A percentile compares a stretch with the other conserved stretches of the same genome.
phyloP scores from a whole-genome alignment of 768 basidiomycete genomes.

The Tricholoma terreum region DNA sequence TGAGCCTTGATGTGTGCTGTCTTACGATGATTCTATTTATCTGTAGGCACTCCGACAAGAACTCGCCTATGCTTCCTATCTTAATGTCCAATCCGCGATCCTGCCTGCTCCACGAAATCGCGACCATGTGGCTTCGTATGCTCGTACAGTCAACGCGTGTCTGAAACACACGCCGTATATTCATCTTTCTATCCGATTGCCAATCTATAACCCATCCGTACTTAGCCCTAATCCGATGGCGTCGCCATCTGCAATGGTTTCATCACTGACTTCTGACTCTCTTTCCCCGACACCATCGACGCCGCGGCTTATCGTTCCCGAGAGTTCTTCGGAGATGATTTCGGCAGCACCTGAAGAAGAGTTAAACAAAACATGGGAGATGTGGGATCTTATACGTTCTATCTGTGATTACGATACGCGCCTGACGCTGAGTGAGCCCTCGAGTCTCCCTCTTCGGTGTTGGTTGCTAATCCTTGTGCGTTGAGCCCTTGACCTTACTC shows the following conservation, averaged over 20 bases:
- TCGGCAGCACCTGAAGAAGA: constrained; percentile 48
- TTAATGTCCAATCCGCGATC: constrained; percentile 81
- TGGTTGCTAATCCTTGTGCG: constrained; percentile 5
- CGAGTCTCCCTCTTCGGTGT: neutral
- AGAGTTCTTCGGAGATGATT: constrained; percentile 26
- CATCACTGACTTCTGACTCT: neutral
- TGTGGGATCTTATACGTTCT: constrained; percentile 94
- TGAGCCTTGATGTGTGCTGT: neutral
- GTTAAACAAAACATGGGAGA: constrained; percentile 88
- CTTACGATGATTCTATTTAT: neutral
- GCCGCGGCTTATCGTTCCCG: constrained; percentile 38
- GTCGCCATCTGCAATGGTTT: constrained; percentile 17
- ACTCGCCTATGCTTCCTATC: constrained; percentile 87
- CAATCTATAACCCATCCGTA: constrained; percentile 73
- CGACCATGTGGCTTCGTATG: constrained; percentile 86
- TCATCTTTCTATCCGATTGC: constrained; percentile 78
- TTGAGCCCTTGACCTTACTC: constrained; percentile 87
- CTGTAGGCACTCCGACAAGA: constrained; percentile 90
- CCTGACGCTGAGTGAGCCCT: constrained; percentile 63
- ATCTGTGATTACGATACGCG: constrained; percentile 83
- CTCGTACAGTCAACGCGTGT: constrained; percentile 81
- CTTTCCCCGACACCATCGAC: constrained; percentile 15
- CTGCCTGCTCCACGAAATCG: constrained; percentile 87
- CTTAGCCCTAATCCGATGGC: constrained; percentile 40
- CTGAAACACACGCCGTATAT: constrained; percentile 68